Conservation (phyloP, 345 rosid species). For the Theobroma cacao region DNA sequence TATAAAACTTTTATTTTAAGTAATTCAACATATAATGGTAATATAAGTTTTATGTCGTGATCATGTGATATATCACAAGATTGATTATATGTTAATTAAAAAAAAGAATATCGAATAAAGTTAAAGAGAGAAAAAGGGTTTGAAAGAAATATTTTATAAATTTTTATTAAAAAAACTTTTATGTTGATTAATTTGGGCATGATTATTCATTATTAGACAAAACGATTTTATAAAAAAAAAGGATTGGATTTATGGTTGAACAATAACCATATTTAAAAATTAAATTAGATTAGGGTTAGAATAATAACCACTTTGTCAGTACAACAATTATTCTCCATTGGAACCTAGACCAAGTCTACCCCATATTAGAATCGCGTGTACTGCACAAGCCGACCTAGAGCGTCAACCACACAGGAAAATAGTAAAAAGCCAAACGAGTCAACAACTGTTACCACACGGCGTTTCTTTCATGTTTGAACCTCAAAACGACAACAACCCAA, state of each 20-base stretch:
- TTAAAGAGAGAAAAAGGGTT: too few relatives aligned
- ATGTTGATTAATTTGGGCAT: neutral
- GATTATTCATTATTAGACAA: too few relatives aligned
- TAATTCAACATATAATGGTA: too few relatives aligned
- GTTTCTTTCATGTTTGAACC: slow-evolving; percentile 22
- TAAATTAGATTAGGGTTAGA: neutral
- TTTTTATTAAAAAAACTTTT: neutral
- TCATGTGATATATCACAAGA: too few relatives aligned
- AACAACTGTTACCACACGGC: slow-evolving; percentile 34
- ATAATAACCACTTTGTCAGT: neutral
- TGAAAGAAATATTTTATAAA: too few relatives aligned
- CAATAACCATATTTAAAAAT: neutral
- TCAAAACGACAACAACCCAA: slow-evolving; percentile 22
- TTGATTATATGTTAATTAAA: too few relatives aligned
- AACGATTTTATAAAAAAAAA: neutral
- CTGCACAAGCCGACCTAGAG: neutral
- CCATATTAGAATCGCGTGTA: neutral
- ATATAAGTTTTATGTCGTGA: too few relatives aligned
- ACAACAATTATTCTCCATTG: neutral
- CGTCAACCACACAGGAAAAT: neutral
- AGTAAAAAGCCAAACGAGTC: slow-evolving; percentile 11
- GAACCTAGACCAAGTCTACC: neutral
- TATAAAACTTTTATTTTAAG: too few relatives aligned
- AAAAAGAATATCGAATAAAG: too few relatives aligned
- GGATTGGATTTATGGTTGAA: neutral